Percentiles rank a stretch among this genome's conserved stretches.
Conservation (phyloP, 768 basidiomycete genomes). For the Leccinum barrowsii region DNA sequence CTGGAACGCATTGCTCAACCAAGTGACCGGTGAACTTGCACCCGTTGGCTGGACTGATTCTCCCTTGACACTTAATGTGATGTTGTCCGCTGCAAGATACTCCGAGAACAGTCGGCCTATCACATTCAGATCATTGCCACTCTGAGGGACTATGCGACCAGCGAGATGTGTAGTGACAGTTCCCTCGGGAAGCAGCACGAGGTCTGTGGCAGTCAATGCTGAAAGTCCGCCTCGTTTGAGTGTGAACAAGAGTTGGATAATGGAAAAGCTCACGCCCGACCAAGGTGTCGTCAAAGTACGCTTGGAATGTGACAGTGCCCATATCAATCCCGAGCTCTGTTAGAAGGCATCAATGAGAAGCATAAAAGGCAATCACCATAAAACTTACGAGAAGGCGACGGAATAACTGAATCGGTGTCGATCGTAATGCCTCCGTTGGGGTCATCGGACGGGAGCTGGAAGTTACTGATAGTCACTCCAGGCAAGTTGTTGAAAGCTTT, state of each 20-base stretch:
- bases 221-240: neutral
- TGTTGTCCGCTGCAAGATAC: slow-evolving; percentile 60
- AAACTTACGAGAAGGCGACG: slow-evolving; percentile 62
- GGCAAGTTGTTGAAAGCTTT: slow-evolving; percentile 71
- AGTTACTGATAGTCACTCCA: slow-evolving; percentile 68
- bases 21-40: slow-evolving; percentile 46
- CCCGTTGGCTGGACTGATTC: slow-evolving; percentile 59
- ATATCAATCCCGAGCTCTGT: slow-evolving; percentile 68
- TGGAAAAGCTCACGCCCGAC: slow-evolving; percentile 54
- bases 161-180: slow-evolving; percentile 49
- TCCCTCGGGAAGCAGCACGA: slow-evolving; percentile 49
- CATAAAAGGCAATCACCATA: neutral
- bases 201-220: slow-evolving; percentile 51
- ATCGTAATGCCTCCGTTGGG: slow-evolving; percentile 68
- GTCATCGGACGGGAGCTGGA: slow-evolving; percentile 65
- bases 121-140: slow-evolving; percentile 46
- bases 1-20: slow-evolving; percentile 67
- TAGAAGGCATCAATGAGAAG: slow-evolving; percentile 13
- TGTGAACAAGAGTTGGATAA: neutral
- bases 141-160: slow-evolving; percentile 65
- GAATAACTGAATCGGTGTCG: slow-evolving; percentile 62
- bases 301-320: slow-evolving; percentile 60
- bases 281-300: slow-evolving; percentile 51
- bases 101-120: slow-evolving; percentile 65
- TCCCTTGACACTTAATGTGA: slow-evolving; percentile 57